These are phyloP conservation scores for Kodamaea arcana DNA, from an alignment of 1,139 yeast genomes.

Conservation along the genomic window DNA sequence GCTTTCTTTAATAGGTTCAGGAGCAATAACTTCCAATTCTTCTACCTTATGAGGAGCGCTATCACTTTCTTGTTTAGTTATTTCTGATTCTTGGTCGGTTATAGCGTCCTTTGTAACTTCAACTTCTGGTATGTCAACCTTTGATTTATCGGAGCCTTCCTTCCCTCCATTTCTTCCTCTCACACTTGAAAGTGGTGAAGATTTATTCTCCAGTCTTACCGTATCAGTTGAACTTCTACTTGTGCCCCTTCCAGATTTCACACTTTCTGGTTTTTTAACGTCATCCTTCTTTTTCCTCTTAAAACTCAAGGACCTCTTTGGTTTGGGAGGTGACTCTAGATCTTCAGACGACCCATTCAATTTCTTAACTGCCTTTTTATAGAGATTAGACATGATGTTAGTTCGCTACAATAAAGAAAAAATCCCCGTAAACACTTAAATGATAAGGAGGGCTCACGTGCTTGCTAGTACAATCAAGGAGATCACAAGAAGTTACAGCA, in stretches of 20 bases:
- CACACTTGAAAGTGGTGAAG: not conserved
- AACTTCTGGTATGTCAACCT: not conserved
- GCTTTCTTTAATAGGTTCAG: not conserved
- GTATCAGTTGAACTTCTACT: constrained; percentile 5
- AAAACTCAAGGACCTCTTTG: constrained; percentile 12
- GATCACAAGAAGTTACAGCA: too few relatives aligned
- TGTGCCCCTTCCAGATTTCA: constrained; percentile 1
- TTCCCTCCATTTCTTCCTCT: too few relatives aligned
- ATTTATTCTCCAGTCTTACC: constrained; percentile 1
- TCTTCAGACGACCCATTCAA: constrained; percentile 7
- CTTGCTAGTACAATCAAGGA: too few relatives aligned
- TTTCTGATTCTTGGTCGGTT: not conserved
- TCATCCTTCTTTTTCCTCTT: constrained; percentile 4
- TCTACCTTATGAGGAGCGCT: not conserved
- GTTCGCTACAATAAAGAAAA: too few relatives aligned
- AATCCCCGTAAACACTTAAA: too few relatives aligned
- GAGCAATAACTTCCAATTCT: not conserved
- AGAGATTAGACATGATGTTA: constrained; percentile 6
- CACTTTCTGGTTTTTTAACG: not conserved
- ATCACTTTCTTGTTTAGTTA: not conserved
- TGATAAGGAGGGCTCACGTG: too few relatives aligned
- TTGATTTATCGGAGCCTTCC: not conserved
- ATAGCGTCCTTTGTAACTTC: not conserved
- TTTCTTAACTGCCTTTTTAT: constrained; percentile 12
- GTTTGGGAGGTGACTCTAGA: constrained; percentile 6